Base-by-base conservation (phyloP, 768 basidiomycete species). In the Kwoniella pini region DNA sequence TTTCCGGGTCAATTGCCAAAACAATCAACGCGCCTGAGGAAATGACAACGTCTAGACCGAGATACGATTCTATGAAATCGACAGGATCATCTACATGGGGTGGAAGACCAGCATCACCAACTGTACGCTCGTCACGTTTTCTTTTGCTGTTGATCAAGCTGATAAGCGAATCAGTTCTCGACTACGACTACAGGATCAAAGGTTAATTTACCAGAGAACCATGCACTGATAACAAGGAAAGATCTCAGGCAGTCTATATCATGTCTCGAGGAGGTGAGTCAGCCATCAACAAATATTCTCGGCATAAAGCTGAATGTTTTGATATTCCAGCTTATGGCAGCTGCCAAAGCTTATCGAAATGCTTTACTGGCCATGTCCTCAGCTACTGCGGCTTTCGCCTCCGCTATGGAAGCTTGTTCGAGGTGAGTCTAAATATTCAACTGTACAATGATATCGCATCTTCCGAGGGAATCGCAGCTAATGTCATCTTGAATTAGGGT, bases 361-460 rank as follows among this genome's bases (percentile, higher is more conserved):
- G 90, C 90, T 19, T 82, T 97, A 56, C 79, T 91, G 60, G 83
- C 84, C 27, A 86, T 95, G 85, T 88, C 89, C 36, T 86, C 85
- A 55, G 90, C 86, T 19, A 90, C 90, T 7, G 89, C 91, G 42
- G 82, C 83, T 2, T 91, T 96, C 70, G 93, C 93, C 33, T 86
- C 88, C 76, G 87, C 92, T 24, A 84, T 95, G 84, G 87, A 90
- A 78, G 82, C 83, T 56, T 93, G 91, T 63, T 85, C 91, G 55
- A 84, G 86, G 90, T 92, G 72, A 62, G 87, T 80, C 43, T 28
- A 19, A 21, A 27, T 31, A 15, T 27, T 9, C 21, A 39, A 19
- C 50, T 33, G 40, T 19, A 17, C 38, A 19, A n/a, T n/a, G 2
- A 33, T 49, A 51, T 31, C 13, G 50, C 17, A 11, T 27, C 58